A percentile compares a stretch with the other conserved stretches of the same genome.
Conservation (phyloP, 352 stramenopile species). For the Phytopythium cucurbitacearum region DNA sequence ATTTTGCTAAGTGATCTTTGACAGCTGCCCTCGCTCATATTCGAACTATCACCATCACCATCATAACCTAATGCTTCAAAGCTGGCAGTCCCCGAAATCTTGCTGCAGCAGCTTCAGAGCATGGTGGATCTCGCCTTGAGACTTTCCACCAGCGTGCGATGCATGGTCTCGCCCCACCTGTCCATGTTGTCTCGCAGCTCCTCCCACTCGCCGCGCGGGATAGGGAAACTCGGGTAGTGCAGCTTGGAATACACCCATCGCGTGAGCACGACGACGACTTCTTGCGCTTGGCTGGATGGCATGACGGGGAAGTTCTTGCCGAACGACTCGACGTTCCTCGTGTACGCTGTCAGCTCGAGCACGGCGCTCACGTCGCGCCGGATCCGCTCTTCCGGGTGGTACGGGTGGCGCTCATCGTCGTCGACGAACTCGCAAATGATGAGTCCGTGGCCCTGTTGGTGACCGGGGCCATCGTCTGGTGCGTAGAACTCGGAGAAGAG, state of each 20-base stretch:
- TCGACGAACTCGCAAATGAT: constrained; percentile 27
- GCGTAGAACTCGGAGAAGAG: constrained; percentile 24
- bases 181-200: constrained; percentile 37
- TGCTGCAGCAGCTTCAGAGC: too few species aligned
- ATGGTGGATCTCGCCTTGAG: too few species aligned
- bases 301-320: too few species aligned
- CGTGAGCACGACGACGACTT: constrained; percentile 20
- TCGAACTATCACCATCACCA: too few species aligned
- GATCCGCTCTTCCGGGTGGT: constrained; percentile 14
- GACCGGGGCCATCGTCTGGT: constrained; percentile 14
- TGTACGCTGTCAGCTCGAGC: constrained; percentile 12
- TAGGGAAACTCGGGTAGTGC: constrained; percentile 9
- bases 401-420: constrained; percentile 22
- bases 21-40: too few species aligned
- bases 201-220: constrained; percentile 21
- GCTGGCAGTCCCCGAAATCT: too few species aligned
- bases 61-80: too few species aligned
- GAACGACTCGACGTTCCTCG: neutral
- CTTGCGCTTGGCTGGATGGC: constrained; percentile 6
- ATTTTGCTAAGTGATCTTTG: too few species aligned
- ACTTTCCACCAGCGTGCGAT: too few species aligned
- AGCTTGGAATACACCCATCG: constrained; percentile 11
- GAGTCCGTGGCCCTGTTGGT: constrained; percentile 17
- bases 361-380: constrained; percentile 24
- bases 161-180: constrained; percentile 40